Evolutionary conservation across 352 stramenopile species (phyloP).

Genomic region (Phytopythium kandeliae): DNA sequence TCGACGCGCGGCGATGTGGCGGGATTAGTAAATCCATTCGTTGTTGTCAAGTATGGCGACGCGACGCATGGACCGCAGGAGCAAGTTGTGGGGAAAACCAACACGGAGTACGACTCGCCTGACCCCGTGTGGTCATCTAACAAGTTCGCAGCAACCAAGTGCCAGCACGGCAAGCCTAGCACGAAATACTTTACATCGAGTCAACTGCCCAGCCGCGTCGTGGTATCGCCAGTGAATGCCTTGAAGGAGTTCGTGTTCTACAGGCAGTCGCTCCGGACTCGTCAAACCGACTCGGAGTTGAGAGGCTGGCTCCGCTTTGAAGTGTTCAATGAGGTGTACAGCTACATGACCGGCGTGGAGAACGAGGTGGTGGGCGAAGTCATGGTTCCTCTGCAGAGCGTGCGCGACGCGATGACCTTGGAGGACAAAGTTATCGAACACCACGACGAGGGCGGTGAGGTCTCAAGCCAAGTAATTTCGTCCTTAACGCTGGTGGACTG

Average conservation of each 20-base stretch:
- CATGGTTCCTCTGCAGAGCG: conserved; percentile 59
- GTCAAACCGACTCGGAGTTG: conserved; percentile 22
- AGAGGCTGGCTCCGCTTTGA: conserved; percentile 67
- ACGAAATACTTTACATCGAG: conserved; percentile 56
- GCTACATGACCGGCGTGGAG: conserved; percentile 71
- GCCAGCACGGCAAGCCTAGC: conserved; percentile 59
- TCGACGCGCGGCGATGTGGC: neutral
- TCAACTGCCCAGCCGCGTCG: conserved; percentile 46
- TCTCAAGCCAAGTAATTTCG: conserved; percentile 33
- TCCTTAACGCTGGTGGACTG: conserved; percentile 72
- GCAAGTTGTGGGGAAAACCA: conserved; percentile 69
- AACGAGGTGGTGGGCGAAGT: conserved; percentile 72
- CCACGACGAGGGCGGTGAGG: conserved; percentile 7
- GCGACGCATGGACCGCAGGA: conserved; percentile 41
- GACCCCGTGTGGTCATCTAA: conserved; percentile 75
- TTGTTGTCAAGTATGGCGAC: conserved; percentile 67
- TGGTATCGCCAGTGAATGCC: conserved; percentile 57
- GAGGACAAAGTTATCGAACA: conserved; percentile 51
- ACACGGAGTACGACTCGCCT: conserved; percentile 77
- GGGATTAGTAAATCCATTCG: conserved; percentile 49
- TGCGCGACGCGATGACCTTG: conserved; percentile 53
- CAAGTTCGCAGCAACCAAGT: conserved; percentile 40
- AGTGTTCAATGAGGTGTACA: conserved; percentile 72
- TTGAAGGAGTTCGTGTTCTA: conserved; percentile 82
- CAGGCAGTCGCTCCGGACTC: conserved; percentile 17